Percentiles rank a stretch among this genome's conserved stretches.
phyloP scores from a whole-genome alignment of 2,329 filamentous ascomycete genomes.

The Cercospora nicotianae region DNA sequence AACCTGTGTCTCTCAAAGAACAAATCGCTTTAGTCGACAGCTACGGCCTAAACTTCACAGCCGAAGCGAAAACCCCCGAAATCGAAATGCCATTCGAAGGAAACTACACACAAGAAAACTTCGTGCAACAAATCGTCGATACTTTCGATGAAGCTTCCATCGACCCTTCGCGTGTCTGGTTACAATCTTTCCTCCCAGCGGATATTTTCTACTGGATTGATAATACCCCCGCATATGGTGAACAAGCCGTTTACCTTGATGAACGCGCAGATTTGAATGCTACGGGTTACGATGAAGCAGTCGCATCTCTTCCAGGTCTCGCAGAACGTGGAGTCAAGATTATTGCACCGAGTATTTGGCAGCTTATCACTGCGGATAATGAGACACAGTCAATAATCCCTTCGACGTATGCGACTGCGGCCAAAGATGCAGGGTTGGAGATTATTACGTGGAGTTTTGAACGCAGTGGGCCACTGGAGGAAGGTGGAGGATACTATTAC shows the following conservation, averaged over 20 bases:
- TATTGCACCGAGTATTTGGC: slow-evolving; percentile 63
- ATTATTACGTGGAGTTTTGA: slow-evolving; percentile 71
- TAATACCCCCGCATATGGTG: slow-evolving; percentile 60
- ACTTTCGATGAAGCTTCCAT: slow-evolving; percentile 58
- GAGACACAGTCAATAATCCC: slow-evolving; percentile 59
- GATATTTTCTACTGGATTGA: slow-evolving; percentile 65
- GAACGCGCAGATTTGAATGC: slow-evolving; percentile 56
- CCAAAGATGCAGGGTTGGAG: slow-evolving; percentile 61
- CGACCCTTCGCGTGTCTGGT: slow-evolving; percentile 56
- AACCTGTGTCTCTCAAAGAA: slow-evolving; percentile 61
- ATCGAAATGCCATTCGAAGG: slow-evolving; percentile 69
- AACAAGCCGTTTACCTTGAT: slow-evolving; percentile 66
- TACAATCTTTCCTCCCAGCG: slow-evolving; percentile 62
- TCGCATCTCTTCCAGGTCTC: slow-evolving; percentile 58
- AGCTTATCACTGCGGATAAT: slow-evolving; percentile 55
- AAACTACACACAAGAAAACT: slow-evolving; percentile 64
- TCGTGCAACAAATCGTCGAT: slow-evolving; percentile 65
- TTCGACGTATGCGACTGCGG: slow-evolving; percentile 61
- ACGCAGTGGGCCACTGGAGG: slow-evolving; percentile 59
- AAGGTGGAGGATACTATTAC: slow-evolving; percentile 58
- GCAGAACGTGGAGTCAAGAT: slow-evolving; percentile 60
- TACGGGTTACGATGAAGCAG: slow-evolving; percentile 54
- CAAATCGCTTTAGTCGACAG: slow-evolving; percentile 61
- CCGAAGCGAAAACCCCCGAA: slow-evolving; percentile 64
- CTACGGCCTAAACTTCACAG: slow-evolving; percentile 63